phyloP scores from a whole-genome alignment of 176 grass and related monocot species.

The Oryza meyeriana region DNA sequence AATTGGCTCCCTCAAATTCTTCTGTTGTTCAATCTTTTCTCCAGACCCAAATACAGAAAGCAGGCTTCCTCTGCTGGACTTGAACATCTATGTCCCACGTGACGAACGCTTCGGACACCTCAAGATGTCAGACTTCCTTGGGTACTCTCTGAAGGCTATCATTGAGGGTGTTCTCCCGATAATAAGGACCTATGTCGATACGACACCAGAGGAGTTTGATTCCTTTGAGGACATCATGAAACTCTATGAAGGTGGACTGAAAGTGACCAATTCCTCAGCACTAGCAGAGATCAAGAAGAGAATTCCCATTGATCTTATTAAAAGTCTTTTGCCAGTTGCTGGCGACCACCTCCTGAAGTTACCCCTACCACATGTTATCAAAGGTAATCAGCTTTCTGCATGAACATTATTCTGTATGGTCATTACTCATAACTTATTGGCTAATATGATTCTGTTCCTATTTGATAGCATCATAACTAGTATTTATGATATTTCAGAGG shows the following conservation, averaged over 20 bases:
- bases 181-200: constrained; percentile 37
- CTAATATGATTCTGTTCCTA: not conserved
- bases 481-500: constrained; percentile 26
- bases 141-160: constrained; percentile 60
- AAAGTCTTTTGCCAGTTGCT: constrained; percentile 50
- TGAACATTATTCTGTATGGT: not conserved
- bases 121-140: constrained; percentile 82
- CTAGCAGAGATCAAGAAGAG: constrained; percentile 45
- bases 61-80: constrained; percentile 35
- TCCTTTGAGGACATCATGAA: constrained; percentile 71
- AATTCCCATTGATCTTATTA: constrained; percentile 59
- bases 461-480: not conserved
- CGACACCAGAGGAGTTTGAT: constrained; percentile 57
- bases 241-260: constrained; percentile 57
- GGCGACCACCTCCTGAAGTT: constrained; percentile 58
- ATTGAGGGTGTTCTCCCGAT: constrained; percentile 50
- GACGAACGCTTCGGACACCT: constrained; percentile 83
- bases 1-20: not conserved
- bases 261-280: constrained; percentile 31
- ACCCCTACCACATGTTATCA: constrained; percentile 73
- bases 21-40: not conserved
- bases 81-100: constrained; percentile 68
- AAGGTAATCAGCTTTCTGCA: constrained; percentile 30
- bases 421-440: not conserved
- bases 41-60: constrained; percentile 74